Conservation (phyloP, 1,139 yeast genomes). For the Yamadazyma dendronema region DNA sequence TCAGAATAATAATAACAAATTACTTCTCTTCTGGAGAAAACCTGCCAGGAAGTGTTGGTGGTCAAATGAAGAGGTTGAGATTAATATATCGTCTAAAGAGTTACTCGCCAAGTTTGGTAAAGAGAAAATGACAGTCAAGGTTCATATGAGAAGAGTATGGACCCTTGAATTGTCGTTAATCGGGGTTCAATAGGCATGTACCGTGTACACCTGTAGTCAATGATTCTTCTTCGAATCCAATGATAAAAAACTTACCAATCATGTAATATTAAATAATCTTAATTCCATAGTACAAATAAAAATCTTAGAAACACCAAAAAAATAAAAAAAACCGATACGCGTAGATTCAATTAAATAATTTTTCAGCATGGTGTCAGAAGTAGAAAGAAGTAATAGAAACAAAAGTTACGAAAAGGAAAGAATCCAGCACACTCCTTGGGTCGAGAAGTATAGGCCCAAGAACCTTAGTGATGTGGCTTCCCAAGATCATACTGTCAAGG, state of each 20-base stretch:
- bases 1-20: conserved; percentile 56
- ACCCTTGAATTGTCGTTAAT: conserved; percentile 70
- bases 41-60: conserved; percentile 99
- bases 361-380: conserved; percentile 1
- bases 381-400: conserved; percentile 17
- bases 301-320: too few relatives aligned
- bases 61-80: conserved; percentile 65
- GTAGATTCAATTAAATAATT: not conserved
- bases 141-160: conserved; percentile 82
- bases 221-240: too few relatives aligned
- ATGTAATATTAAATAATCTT: not conserved
- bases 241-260: too few relatives aligned
- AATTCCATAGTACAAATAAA: too few relatives aligned
- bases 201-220: too few relatives aligned
- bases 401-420: conserved; percentile 41
- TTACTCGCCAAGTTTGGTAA: conserved; percentile 23
- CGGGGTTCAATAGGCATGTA: conserved; percentile 53
- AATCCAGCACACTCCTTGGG: conserved; percentile 68
- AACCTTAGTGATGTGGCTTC: conserved; percentile 83
- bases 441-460: conserved; percentile 81
- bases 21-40: conserved; percentile 91
- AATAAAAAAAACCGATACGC: too few relatives aligned
- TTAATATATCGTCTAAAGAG: conserved; percentile 38
- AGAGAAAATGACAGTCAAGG: conserved; percentile 37
- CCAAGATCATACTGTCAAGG: conserved; percentile 85